Conservation (phyloP, 2,329 filamentous ascomycete genomes). For the Stagonosporopsis chrysanthemi region DNA sequence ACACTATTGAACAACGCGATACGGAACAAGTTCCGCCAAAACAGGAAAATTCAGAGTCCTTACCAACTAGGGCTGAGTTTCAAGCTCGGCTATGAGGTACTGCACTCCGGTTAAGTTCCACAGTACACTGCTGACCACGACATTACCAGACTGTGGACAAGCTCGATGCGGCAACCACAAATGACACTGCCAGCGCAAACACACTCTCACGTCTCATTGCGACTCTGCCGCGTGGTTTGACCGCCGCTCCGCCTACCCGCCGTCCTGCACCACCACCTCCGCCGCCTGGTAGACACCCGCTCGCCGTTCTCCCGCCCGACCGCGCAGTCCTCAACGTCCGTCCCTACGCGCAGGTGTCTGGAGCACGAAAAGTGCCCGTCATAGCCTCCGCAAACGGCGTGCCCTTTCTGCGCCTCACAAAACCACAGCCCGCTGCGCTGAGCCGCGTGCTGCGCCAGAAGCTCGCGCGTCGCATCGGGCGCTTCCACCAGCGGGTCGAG, state of each 20-base stretch:
- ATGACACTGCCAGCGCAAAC: conserved; percentile 35
- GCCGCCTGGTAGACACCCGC: conserved; percentile 24
- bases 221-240: conserved; percentile 50
- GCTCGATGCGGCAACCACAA: conserved; percentile 52
- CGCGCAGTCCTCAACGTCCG: conserved; percentile 58
- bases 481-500: conserved; percentile 50
- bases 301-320: conserved; percentile 47
- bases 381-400: conserved; percentile 64
- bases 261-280: conserved; percentile 13
- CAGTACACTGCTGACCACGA: conserved; percentile 16
- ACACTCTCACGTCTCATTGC: conserved; percentile 42
- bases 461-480: conserved; percentile 53
- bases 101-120: background rate
- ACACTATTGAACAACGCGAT: conserved; percentile 66
- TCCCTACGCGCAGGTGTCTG: conserved; percentile 59
- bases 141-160: conserved; percentile 49
- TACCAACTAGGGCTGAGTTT: conserved; percentile 69
- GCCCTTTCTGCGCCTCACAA: conserved; percentile 71
- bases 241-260: conserved; percentile 24
- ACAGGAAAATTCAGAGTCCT: conserved; percentile 64
- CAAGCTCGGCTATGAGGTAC: conserved; percentile 71
- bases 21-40: conserved; percentile 67
- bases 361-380: conserved; percentile 65
- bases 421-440: conserved; percentile 69
- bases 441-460: conserved; percentile 65